phyloP scores from a whole-genome alignment of 1,139 yeast species.

The Suhomyces guaymorum region DNA sequence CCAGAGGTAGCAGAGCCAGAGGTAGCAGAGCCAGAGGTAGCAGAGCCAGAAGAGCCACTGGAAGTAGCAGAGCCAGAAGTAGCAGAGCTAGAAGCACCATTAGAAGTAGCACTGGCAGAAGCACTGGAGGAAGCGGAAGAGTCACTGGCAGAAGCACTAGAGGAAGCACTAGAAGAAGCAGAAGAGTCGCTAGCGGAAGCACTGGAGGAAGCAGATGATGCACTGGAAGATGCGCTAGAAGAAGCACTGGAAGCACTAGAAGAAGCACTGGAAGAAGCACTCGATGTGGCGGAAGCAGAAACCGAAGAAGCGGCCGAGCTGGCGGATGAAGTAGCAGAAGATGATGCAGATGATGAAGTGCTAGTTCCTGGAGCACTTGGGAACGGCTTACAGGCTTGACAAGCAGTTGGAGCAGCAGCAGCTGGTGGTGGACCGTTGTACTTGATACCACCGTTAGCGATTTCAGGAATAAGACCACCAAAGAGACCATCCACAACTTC shows the following conservation, averaged over 20 bases:
- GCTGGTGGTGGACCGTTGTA: conserved; percentile 18
- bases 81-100: too few species aligned
- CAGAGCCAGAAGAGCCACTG: too few species aligned
- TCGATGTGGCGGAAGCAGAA: background rate
- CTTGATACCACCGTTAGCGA: conserved; percentile 20
- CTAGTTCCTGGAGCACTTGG: conserved; percentile 4
- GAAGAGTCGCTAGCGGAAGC: background rate
- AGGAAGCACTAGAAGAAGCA: too few species aligned
- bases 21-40: too few species aligned
- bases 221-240: conserved; percentile 1
- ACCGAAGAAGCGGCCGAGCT: too few species aligned
- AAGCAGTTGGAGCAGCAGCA: conserved; percentile 3
- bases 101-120: too few species aligned
- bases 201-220: conserved; percentile 1
- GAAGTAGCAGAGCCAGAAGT: too few species aligned
- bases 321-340: too few species aligned
- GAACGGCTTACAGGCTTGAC: conserved; percentile 6
- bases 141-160: too few species aligned
- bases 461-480: conserved; percentile 14
- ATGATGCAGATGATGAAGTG: conserved; percentile 1
- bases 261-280: background rate
- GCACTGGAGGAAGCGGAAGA: too few species aligned
- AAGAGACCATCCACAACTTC: conserved; percentile 18
- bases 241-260: background rate
- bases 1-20: too few species aligned